phyloP scores from a whole-genome alignment of 1,284 basidiomycete genomes.

The Ustilago hordei region DNA sequence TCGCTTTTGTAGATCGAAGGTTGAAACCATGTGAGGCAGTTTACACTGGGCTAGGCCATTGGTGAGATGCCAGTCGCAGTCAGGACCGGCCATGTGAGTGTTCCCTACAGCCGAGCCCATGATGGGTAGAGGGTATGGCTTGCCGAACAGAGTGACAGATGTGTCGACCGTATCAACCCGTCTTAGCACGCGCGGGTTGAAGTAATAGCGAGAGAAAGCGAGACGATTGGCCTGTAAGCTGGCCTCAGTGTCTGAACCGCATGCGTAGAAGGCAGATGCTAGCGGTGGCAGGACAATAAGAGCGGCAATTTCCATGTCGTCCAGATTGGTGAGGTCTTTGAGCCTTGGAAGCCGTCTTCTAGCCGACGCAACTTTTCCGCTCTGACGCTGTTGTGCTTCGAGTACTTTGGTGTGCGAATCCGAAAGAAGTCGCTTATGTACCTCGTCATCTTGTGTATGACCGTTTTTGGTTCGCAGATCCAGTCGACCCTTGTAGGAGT shows the following conservation, averaged over 20 bases:
- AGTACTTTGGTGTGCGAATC: constrained; percentile 7
- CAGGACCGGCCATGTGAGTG: constrained; percentile 71
- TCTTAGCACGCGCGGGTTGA: constrained; percentile 11
- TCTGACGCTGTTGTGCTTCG: constrained; percentile 9
- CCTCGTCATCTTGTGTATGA: constrained; percentile 1
- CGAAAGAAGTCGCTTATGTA: background rate
- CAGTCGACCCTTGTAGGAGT: constrained; percentile 9
- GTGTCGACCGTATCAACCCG: constrained; percentile 7
- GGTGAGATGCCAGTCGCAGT: constrained; percentile 89
- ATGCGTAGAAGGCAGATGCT: constrained; percentile 11
- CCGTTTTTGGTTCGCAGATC: background rate
- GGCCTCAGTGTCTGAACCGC: constrained; percentile 11
- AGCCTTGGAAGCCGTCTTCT: constrained; percentile 4
- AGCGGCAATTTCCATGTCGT: constrained; percentile 8
- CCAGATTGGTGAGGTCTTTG: constrained; percentile 11
- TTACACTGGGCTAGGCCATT: constrained; percentile 77
- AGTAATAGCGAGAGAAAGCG: constrained; percentile 12
- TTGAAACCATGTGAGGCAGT: constrained; percentile 77
- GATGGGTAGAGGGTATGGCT: constrained; percentile 7
- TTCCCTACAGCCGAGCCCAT: constrained; percentile 11
- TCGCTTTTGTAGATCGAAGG: constrained; percentile 73
- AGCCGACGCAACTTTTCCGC: constrained; percentile 1
- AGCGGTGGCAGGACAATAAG: constrained; percentile 10
- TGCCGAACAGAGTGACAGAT: constrained; percentile 5
- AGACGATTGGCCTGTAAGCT: constrained; percentile 9